Percentiles rank a stretch among this genome's conserved stretches.
These are phyloP conservation scores for Ramaria sp. DNA, from an alignment of 768 basidiomycete species.

Conservation along the genomic window DNA sequence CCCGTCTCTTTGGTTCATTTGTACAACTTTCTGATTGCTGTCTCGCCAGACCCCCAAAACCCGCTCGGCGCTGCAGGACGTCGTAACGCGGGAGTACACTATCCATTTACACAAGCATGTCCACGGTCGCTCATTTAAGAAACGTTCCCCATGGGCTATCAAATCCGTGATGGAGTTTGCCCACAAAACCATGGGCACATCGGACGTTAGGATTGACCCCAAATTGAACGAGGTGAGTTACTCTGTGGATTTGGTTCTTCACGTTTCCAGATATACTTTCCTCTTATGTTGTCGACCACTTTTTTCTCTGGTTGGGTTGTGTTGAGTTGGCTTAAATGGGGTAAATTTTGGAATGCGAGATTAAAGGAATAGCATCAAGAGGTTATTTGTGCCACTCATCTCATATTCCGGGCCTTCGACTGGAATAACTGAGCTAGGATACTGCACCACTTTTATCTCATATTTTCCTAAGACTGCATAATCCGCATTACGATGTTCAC, in stretches of 20 bases:
- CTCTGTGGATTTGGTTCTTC: background rate
- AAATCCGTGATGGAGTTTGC: conserved; percentile 92
- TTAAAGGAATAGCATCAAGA: too few species aligned
- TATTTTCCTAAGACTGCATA: background rate
- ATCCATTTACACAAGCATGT: conserved; percentile 95
- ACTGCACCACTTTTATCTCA: background rate
- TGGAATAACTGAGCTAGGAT: too few species aligned
- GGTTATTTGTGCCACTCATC: background rate
- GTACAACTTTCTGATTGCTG: background rate
- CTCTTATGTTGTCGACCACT: background rate
- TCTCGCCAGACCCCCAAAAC: conserved; percentile 58
- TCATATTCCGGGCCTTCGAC: too few species aligned
- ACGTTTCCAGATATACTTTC: background rate
- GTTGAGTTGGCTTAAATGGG: too few species aligned
- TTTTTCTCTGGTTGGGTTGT: background rate
- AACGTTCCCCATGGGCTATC: conserved; percentile 93
- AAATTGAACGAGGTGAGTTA: conserved; percentile 67
- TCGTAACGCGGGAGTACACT: conserved; percentile 98
- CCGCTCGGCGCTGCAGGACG: conserved; percentile 94
- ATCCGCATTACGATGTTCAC: background rate
- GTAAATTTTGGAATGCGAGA: too few species aligned
- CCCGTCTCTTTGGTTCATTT: too few species aligned
- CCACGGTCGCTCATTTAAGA: conserved; percentile 91
- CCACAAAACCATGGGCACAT: conserved; percentile 89
- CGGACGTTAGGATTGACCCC: conserved; percentile 89